Conservation (phyloP, 305 asterid species). For the Fraxinus xanthoxyloides region DNA sequence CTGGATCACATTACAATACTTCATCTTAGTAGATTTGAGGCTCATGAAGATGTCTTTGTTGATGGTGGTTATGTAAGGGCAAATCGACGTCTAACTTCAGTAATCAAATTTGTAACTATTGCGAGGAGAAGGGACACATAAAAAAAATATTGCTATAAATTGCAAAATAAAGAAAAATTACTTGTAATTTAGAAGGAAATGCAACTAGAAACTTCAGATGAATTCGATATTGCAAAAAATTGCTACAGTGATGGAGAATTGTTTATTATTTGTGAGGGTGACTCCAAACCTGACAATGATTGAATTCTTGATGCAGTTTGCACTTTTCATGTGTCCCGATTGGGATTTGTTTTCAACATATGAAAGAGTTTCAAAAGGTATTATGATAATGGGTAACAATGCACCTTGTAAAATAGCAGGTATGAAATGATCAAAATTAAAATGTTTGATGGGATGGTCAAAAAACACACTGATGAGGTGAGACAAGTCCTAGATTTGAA, state of each 20-base stretch:
- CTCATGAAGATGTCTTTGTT: not conserved
- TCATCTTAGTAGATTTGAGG: not conserved
- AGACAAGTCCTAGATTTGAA: not conserved
- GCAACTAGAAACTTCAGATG: no score
- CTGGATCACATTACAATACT: not conserved
- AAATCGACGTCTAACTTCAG: not conserved
- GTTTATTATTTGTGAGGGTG: not conserved
- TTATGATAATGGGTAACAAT: not conserved
- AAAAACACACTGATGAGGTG: not conserved
- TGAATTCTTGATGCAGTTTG: not conserved
- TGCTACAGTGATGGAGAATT: not conserved
- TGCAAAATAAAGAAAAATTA: not conserved
- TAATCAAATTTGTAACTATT: not conserved
- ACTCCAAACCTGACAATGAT: not conserved
- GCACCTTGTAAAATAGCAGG: not conserved
- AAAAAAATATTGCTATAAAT: no score
- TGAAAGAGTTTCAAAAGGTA: no score
- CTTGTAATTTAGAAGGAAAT: not conserved
- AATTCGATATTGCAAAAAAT: no score
- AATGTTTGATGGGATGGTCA: no score
- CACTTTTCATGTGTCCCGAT: not conserved
- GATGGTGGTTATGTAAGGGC: not conserved
- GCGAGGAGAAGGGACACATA: not conserved
- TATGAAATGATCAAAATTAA: not conserved
- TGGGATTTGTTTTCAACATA: not conserved